Evolutionary conservation across 257 asterid genomes (phyloP).

Genomic region (Nicotiana sylvestris): DNA sequence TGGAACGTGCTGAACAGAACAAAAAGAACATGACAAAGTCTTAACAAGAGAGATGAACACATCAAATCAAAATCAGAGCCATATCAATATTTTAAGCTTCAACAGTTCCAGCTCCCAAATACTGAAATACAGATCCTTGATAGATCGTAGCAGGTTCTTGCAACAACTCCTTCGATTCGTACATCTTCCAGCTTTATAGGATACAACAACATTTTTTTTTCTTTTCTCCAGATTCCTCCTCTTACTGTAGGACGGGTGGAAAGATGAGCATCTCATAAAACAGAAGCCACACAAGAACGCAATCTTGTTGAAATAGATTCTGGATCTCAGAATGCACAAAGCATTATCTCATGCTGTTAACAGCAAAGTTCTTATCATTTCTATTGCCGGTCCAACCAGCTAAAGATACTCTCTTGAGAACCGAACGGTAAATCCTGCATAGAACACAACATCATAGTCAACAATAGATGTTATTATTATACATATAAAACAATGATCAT

Average conservation of each 20-base stretch:
- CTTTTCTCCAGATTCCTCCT: background rate
- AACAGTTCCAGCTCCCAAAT: background rate
- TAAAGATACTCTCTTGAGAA: conserved; percentile 58
- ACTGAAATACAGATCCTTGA: background rate
- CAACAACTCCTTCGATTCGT: background rate
- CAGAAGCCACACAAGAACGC: background rate
- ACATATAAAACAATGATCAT: background rate
- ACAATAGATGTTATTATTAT: background rate
- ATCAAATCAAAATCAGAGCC: background rate
- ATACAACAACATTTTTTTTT: background rate
- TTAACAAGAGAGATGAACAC: background rate
- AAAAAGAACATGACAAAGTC: background rate
- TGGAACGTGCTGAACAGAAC: background rate
- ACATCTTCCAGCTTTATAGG: background rate
- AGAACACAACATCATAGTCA: conserved; percentile 3
- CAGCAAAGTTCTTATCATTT: background rate
- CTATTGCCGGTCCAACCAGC: conserved; percentile 40
- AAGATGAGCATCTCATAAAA: background rate
- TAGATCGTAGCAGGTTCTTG: background rate
- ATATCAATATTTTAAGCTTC: background rate
- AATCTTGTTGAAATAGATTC: background rate
- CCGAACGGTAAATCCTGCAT: conserved; percentile 56
- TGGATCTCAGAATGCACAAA: conserved; percentile 1
- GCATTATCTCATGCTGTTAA: background rate
- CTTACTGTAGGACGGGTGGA: background rate